Evolutionary conservation across 1,284 basidiomycete species (phyloP).

Genomic region (Xerocomus nothofagi): DNA sequence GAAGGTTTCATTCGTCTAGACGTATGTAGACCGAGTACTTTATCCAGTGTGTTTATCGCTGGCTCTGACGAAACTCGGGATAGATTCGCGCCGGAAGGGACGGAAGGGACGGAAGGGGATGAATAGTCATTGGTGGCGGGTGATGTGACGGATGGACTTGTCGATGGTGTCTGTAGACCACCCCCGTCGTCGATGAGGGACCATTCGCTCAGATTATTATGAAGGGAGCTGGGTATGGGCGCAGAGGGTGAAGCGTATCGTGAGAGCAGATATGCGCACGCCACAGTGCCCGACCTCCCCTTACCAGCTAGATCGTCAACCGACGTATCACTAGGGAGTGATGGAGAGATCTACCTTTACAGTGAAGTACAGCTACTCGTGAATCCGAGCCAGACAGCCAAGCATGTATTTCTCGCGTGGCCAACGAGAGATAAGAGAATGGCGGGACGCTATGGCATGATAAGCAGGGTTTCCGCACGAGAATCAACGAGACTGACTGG

Average conservation of each 20-base stretch:
- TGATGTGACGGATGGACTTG: background rate
- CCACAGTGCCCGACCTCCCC: slow-evolving; percentile 80
- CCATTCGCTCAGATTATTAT: slow-evolving; percentile 18
- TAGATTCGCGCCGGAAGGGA: slow-evolving; percentile 6
- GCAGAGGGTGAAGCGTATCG: slow-evolving; percentile 14
- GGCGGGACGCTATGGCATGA: slow-evolving; percentile 65
- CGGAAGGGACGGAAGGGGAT: background rate
- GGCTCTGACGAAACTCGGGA: slow-evolving; percentile 26
- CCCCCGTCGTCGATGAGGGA: slow-evolving; percentile 22
- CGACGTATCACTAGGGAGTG: slow-evolving; percentile 4
- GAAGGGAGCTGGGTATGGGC: slow-evolving; percentile 2
- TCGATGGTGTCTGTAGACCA: slow-evolving; percentile 20
- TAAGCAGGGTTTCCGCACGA: background rate
- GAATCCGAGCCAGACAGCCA: slow-evolving; percentile 73
- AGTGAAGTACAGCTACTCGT: slow-evolving; percentile 82
- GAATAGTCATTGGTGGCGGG: background rate
- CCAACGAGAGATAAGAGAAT: slow-evolving; percentile 74
- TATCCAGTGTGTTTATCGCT: slow-evolving; percentile 44
- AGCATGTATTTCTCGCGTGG: slow-evolving; percentile 74
- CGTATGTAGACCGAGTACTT: slow-evolving; percentile 67
- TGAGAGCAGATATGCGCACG: slow-evolving; percentile 77
- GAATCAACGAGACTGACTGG: slow-evolving; percentile 52
- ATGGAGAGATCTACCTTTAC: slow-evolving; percentile 62
- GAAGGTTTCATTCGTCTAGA: slow-evolving; percentile 65
- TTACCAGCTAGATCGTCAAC: slow-evolving; percentile 58